These are phyloP conservation scores for Zygnema circumcarinatum DNA, from an alignment of 139 green algal species.

Conservation along the genomic window DNA sequence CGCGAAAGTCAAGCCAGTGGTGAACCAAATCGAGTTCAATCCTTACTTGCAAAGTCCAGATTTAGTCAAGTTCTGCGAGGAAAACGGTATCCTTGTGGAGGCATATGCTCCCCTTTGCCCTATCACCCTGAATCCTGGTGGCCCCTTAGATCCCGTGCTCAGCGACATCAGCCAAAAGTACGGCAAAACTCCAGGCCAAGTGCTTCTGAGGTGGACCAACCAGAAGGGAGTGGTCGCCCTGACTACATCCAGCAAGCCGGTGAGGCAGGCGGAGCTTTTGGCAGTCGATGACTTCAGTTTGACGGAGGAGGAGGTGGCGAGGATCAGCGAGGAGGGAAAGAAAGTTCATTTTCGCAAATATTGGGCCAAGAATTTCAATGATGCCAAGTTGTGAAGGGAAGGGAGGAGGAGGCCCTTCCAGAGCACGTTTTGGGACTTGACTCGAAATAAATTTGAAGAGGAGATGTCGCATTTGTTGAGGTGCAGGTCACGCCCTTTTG, in stretches of 20 bases:
- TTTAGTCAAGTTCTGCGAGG: background rate
- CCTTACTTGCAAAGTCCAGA: conserved; percentile 8
- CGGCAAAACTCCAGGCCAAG: background rate
- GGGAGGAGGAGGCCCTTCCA: too few species aligned
- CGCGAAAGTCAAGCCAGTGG: background rate
- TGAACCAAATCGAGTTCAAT: conserved; percentile 20
- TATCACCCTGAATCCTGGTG: background rate
- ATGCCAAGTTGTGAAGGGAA: conserved; percentile 11
- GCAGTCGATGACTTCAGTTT: background rate
- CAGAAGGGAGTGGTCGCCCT: background rate
- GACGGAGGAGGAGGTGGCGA: background rate
- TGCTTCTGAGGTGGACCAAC: conserved; percentile 1
- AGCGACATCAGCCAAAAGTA: background rate
- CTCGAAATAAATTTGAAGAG: too few species aligned
- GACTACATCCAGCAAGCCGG: conserved; percentile 3
- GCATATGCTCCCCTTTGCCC: background rate
- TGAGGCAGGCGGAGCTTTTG: background rate
- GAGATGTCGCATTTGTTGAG: too few species aligned
- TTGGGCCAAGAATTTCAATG: background rate
- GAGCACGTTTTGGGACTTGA: too few species aligned
- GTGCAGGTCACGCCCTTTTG: too few species aligned
- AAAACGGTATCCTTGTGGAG: background rate
- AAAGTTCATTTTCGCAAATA: conserved; percentile 1
- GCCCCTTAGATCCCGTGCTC: conserved; percentile 2
- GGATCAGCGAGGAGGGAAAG: background rate